Evolutionary conservation across 768 basidiomycete genomes (phyloP), one percentile per base, ranked within the genome.

Genomic region (Rhodotorula toruloides): DNA sequence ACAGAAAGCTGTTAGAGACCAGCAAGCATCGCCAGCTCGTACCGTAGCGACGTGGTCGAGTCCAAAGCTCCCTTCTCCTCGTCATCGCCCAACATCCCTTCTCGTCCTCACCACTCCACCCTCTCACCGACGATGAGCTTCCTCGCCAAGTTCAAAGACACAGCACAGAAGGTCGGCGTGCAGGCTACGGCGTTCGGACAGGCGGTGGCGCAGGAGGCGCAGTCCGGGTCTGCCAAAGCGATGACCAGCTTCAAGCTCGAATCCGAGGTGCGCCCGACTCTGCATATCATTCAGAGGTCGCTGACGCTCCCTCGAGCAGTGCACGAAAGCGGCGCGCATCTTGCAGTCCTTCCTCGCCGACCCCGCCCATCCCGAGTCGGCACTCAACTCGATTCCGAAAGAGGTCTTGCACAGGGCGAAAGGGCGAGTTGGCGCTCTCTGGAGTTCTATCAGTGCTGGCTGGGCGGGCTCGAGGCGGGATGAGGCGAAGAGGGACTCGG

Each of bases 301-400:
- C 16, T 37, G 13, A 8, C 36, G 44, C 32, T 25, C 53, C 52
- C 36, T 9, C 29, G 27, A 42, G 58, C 40, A 69, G 65, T 65
- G 65, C 58, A 27, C 37, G 66, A 96, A 96, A 76, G 90, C 92
- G 0, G 91, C 92, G 22, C 89, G 87, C 78, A 97, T 94, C 73
- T 79, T 97, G 37, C 86, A 85, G 68, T 86, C 85, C 70, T 97
- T 97, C 82, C 36, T 74, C 39, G 92, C 93, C 65, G 86, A 94
- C 78, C 93, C 94, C 22, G 82, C 84, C 40, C 81, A 86, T 70
- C 92, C 93, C 21, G 83, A 88, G 74, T 91, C 90, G 43, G 94
- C 93, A 2, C 85, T 98, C 63, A 97, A 98, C 77, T 78, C 92
- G 5, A 87, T 98, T 73, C 94, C 94, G 4, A 94, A 96, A 77